A percentile compares a stretch with the other conserved stretches of the same genome.
phyloP scores from a whole-genome alignment of 768 basidiomycete genomes.

The Lactifluus pinguis region DNA sequence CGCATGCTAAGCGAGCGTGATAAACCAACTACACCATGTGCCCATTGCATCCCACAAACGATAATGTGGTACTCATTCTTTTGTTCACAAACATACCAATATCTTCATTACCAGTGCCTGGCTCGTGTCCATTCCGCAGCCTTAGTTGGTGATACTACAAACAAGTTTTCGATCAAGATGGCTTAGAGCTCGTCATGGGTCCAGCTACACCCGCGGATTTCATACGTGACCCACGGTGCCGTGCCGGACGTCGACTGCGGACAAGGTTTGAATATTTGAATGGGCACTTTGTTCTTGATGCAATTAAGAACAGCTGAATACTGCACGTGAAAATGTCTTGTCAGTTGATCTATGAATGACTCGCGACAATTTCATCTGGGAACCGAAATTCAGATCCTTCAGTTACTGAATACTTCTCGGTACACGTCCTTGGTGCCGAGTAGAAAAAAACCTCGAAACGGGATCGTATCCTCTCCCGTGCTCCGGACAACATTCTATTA shows the following conservation, averaged over 20 bases:
- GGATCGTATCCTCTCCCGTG: background rate
- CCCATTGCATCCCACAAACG: background rate
- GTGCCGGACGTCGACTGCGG: too few species aligned
- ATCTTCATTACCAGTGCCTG: too few species aligned
- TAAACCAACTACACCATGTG: conserved; percentile 20
- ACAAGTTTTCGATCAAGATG: too few species aligned
- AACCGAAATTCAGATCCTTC: background rate
- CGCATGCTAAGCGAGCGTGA: conserved; percentile 19
- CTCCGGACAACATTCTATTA: background rate
- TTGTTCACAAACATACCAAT: too few species aligned
- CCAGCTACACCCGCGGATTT: too few species aligned
- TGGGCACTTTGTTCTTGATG: too few species aligned
- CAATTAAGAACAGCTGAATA: background rate
- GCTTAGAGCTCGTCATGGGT: too few species aligned
- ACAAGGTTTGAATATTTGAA: too few species aligned
- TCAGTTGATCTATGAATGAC: background rate
- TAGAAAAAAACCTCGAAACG: background rate
- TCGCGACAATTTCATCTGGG: background rate
- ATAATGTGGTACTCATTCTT: too few species aligned
- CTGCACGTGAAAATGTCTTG: background rate
- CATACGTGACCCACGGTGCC: too few species aligned
- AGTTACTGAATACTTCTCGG: background rate
- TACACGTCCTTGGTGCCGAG: background rate
- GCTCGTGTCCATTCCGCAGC: too few species aligned
- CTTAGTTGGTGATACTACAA: too few species aligned